Evolutionary conservation across 331 rosid genomes (phyloP).

Genomic region (Telfairia occidentalis): DNA sequence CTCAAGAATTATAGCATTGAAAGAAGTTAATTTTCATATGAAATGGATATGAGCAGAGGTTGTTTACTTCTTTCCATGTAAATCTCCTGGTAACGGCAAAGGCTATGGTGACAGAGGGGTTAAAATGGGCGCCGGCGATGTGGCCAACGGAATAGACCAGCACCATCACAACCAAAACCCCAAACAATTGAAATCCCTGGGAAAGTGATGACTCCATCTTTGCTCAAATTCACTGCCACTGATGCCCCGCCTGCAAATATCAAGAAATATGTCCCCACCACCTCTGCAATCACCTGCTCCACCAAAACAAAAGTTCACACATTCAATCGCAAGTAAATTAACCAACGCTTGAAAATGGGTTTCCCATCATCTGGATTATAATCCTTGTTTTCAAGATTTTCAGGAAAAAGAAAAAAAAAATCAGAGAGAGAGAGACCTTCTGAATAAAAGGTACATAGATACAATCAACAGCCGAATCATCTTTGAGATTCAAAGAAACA

Average conservation of each 20-base stretch:
- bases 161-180: conserved; percentile 71
- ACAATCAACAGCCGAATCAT: conserved; percentile 8
- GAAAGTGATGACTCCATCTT: conserved; percentile 26
- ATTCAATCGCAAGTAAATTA: not conserved
- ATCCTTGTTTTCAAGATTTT: not conserved
- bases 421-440: conserved; percentile 31
- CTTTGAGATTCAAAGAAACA: conserved; percentile 24
- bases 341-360: not conserved
- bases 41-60: not conserved
- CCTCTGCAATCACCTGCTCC: conserved; percentile 61
- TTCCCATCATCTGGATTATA: not conserved
- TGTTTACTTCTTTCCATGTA: conserved; percentile 57
- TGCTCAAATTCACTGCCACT: conserved; percentile 44
- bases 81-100: conserved; percentile 59
- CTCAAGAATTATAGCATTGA: not conserved
- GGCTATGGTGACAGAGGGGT: conserved; percentile 80
- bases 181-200: conserved; percentile 62
- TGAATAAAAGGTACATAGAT: conserved; percentile 40
- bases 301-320: not conserved
- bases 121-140: conserved; percentile 85
- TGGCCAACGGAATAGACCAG: conserved; percentile 74
- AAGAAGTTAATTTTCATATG: too few species aligned
- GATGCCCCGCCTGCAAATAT: conserved; percentile 72
- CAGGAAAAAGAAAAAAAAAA: not conserved
- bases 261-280: conserved; percentile 62